Percentiles rank a stretch among this genome's conserved stretches.
phyloP scores from a whole-genome alignment of 345 rosid species.

The Pistacia vera region DNA sequence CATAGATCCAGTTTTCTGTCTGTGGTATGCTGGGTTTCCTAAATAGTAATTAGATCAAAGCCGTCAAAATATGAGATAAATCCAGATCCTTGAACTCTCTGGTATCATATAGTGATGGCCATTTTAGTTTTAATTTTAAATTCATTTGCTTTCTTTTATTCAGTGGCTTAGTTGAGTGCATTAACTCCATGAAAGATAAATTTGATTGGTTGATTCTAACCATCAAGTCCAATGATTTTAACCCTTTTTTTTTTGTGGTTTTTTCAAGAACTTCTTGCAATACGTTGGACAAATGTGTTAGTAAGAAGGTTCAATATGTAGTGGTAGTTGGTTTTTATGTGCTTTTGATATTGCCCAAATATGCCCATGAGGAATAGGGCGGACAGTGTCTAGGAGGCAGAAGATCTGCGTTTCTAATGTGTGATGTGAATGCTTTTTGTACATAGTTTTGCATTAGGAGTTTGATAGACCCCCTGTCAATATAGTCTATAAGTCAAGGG shows the following conservation, averaged over 20 bases:
- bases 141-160: background rate
- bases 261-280: background rate
- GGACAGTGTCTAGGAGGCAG: background rate
- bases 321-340: background rate
- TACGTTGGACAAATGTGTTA: background rate
- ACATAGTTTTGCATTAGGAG: too few species aligned
- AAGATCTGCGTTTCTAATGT: background rate
- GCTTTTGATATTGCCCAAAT: background rate
- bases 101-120: background rate
- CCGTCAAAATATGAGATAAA: background rate
- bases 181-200: background rate
- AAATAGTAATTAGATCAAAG: background rate
- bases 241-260: background rate
- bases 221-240: background rate
- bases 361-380: background rate
- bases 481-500: too few species aligned
- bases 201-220: background rate
- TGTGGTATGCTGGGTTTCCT: too few species aligned
- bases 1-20: too few species aligned
- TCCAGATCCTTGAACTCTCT: background rate
- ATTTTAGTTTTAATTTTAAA: background rate
- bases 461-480: too few species aligned
- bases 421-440: background rate
- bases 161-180: background rate
- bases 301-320: background rate